Evolutionary conservation across 2,329 filamentous ascomycete species (phyloP).

Genomic region (Alternaria hordeiaustralica): DNA sequence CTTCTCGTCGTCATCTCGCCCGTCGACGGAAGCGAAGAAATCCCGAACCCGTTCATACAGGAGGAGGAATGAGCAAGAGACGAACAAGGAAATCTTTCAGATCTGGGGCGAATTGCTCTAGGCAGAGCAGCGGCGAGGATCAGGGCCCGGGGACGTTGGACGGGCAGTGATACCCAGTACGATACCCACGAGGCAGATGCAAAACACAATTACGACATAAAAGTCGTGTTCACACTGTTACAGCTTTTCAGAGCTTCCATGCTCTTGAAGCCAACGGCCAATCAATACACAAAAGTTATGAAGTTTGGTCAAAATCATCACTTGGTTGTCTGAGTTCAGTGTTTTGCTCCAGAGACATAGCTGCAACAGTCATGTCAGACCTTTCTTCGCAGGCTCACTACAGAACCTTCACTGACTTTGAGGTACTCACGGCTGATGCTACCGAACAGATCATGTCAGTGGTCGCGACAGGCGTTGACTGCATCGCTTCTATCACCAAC

Average conservation of each 20-base stretch:
- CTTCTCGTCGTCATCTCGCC: constrained; percentile 92
- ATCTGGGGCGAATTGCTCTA: background rate
- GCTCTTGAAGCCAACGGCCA: background rate
- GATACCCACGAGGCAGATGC: constrained; percentile 10
- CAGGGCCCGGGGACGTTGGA: background rate
- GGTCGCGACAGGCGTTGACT: background rate
- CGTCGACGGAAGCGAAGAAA: constrained; percentile 92
- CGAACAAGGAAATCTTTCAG: background rate
- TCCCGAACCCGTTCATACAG: constrained; percentile 89
- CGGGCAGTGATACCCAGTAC: background rate
- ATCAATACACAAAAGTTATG: background rate
- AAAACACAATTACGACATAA: background rate
- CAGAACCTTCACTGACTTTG: background rate
- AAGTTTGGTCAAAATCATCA: background rate
- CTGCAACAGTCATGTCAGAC: no score
- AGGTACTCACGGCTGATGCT: background rate
- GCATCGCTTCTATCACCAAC: background rate
- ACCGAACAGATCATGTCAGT: background rate
- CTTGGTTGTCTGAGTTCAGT: background rate
- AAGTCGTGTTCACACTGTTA: fast-evolving
- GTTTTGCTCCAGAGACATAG: no score
- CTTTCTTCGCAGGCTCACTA: no score
- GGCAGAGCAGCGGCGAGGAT: background rate
- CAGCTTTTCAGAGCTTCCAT: background rate
- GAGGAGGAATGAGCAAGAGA: constrained; percentile 56